phyloP scores from a whole-genome alignment of 169 alveolate species.

The Plasmodium gonderi region DNA sequence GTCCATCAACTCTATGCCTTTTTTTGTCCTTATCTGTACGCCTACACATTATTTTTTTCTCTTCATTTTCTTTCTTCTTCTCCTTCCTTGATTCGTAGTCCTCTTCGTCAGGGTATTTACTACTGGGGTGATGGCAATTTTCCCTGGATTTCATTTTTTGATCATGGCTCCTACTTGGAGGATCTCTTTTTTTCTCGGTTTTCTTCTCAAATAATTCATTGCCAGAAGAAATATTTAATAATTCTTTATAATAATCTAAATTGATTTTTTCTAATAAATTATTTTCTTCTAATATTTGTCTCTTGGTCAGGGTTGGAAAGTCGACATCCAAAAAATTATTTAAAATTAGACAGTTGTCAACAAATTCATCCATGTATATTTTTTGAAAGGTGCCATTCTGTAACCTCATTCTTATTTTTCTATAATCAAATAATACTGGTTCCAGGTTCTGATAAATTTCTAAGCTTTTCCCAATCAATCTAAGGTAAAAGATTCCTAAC shows the following conservation, averaged over 20 bases:
- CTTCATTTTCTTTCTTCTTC: neutral
- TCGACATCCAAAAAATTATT: conserved; percentile 92
- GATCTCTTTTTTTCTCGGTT: neutral
- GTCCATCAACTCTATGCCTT: neutral
- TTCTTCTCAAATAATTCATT: conserved; percentile 25
- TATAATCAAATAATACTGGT: conserved; percentile 95
- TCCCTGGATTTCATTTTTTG: neutral
- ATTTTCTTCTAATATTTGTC: conserved; percentile 91
- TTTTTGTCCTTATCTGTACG: neutral
- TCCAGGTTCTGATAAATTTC: conserved; percentile 89
- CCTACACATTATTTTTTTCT: neutral
- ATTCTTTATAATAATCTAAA: conserved; percentile 60
- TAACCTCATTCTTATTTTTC: conserved; percentile 93
- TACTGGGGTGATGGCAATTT: neutral
- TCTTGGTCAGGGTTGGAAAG: conserved; percentile 93
- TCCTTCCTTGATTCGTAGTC: neutral
- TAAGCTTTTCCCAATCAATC: conserved; percentile 86
- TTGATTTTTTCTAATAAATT: conserved; percentile 77
- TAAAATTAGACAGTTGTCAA: conserved; percentile 93
- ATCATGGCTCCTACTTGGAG: neutral
- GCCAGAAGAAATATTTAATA: conserved; percentile 35
- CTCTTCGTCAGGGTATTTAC: neutral
- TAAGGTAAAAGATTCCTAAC: conserved; percentile 94
- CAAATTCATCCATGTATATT: conserved; percentile 97
- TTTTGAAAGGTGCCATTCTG: conserved; percentile 89